These are phyloP conservation scores for Ceratobasidium sp. DNA, from an alignment of 1,284 basidiomycete species.

Conservation along the genomic window DNA sequence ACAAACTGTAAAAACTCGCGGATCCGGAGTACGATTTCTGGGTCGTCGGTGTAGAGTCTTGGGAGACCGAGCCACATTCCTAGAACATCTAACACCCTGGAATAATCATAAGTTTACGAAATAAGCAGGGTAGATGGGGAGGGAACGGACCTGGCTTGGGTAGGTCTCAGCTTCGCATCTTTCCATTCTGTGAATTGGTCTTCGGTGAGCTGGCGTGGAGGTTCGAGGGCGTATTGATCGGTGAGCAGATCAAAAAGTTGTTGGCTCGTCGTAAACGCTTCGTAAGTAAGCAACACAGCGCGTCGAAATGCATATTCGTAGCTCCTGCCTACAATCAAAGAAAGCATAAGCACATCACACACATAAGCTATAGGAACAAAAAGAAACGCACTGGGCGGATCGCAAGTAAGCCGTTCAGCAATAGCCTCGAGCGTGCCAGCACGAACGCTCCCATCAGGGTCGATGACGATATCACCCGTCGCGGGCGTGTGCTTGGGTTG, in stretches of 20 bases:
- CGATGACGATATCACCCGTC: constrained; percentile 65
- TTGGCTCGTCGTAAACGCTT: constrained; percentile 78
- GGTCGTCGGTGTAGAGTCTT: constrained; percentile 72
- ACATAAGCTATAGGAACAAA: no score
- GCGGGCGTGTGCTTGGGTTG: constrained; percentile 66
- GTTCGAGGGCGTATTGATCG: constrained; percentile 71
- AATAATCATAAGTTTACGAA: background rate
- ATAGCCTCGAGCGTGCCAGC: constrained; percentile 77
- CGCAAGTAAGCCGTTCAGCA: constrained; percentile 75
- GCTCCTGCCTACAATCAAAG: constrained; percentile 15
- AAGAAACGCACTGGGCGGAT: constrained; percentile 55
- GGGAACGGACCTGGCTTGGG: constrained; percentile 42
- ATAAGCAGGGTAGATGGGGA: background rate
- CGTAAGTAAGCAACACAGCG: constrained; percentile 82
- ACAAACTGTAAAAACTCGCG: constrained; percentile 69
- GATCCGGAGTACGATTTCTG: constrained; percentile 68
- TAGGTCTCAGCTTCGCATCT: constrained; percentile 67
- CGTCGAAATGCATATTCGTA: constrained; percentile 70
- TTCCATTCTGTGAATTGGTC: constrained; percentile 75
- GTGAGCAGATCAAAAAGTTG: constrained; percentile 76
- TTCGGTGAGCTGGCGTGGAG: constrained; percentile 65
- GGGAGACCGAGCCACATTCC: constrained; percentile 73
- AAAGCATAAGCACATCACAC: background rate
- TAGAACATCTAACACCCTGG: constrained; percentile 67
- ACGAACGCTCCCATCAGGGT: constrained; percentile 70